Conservation (phyloP, 2,329 filamentous ascomycete species). For the Penicillium sp. region DNA sequence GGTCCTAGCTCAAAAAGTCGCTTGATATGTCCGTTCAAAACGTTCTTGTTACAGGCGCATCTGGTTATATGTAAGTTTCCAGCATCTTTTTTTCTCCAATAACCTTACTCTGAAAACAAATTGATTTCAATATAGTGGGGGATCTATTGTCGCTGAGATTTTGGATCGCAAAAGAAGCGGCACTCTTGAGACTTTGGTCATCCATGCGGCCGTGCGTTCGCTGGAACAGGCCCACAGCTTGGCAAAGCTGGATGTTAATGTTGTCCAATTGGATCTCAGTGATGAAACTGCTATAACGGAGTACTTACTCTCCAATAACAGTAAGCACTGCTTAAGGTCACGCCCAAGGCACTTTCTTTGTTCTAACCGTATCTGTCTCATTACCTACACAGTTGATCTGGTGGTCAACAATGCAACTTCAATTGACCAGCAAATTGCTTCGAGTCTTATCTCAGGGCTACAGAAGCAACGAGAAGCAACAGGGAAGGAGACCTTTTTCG, state of each 20-base stretch:
- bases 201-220: slow-evolving; percentile 5
- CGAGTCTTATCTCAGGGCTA: background rate
- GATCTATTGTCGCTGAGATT: slow-evolving; percentile 1
- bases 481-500: background rate
- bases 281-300: background rate
- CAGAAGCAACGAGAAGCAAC: background rate
- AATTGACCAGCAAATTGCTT: background rate
- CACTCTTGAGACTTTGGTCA: background rate
- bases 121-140: background rate
- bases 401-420: slow-evolving; percentile 3
- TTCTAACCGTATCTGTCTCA: background rate
- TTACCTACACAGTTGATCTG: background rate
- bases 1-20: background rate
- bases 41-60: slow-evolving; percentile 1
- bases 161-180: background rate
- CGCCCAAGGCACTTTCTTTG: background rate
- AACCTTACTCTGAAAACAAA: background rate
- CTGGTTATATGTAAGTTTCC: slow-evolving; percentile 5
- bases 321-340: background rate
- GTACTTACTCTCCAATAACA: background rate
- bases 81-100: background rate
- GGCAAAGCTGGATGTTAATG: background rate
- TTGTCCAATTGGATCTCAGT: background rate
- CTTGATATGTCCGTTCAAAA: background rate
- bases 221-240: slow-evolving; percentile 1